These are phyloP conservation scores for Trichophyton schoenleinii DNA, from an alignment of 2,329 filamentous ascomycete species.

Conservation along the genomic window DNA sequence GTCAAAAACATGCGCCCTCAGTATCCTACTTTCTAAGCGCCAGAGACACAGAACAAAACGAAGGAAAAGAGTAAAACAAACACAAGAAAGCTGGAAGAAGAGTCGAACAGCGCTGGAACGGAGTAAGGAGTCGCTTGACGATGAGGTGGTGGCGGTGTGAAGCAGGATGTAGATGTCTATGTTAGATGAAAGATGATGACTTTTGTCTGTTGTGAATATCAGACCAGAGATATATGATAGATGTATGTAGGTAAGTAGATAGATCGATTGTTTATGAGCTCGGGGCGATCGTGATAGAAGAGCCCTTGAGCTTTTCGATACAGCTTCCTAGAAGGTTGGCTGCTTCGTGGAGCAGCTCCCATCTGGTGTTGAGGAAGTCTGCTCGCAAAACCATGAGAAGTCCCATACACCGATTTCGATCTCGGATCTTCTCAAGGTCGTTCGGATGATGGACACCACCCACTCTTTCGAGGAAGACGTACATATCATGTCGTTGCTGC, in stretches of 20 bases:
- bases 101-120: not conserved
- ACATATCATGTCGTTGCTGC: constrained; percentile 66
- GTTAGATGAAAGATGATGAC: not conserved
- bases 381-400: constrained; percentile 70
- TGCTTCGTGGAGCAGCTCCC: constrained; percentile 86
- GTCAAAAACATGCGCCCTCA: constrained; percentile 1
- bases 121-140: not conserved
- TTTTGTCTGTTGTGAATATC: too few relatives aligned
- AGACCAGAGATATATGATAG: too few relatives aligned
- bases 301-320: constrained; percentile 45
- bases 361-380: constrained; percentile 69
- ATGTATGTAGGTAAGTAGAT: not conserved
- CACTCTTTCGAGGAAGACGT: constrained; percentile 59
- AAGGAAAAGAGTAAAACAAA: not conserved
- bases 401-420: constrained; percentile 72
- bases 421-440: constrained; percentile 58
- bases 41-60: not conserved
- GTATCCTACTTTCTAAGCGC: constrained; percentile 3
- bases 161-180: not conserved
- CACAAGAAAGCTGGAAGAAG: not conserved
- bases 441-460: constrained; percentile 62
- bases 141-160: too few relatives aligned
- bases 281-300: not conserved
- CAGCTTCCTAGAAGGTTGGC: constrained; percentile 69
- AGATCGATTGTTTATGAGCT: not conserved